Evolutionary conservation across 2,329 filamentous ascomycete genomes (phyloP), one percentile per base, ranked within the genome.

Genomic region (Gnomoniopsis sp.): DNA sequence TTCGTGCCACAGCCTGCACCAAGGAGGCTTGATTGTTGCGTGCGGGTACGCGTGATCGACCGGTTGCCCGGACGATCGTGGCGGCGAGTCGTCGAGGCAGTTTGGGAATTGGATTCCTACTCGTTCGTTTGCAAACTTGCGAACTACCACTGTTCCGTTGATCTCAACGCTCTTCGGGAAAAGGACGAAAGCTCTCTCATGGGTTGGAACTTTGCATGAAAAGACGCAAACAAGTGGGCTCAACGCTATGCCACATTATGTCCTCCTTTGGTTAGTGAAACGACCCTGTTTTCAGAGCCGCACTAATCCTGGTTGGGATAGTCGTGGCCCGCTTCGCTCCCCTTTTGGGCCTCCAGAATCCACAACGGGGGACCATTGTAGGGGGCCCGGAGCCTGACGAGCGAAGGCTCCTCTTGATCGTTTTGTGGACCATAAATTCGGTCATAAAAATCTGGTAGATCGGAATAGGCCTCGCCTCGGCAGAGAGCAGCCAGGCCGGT

Each of bases 231-330:
- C 17, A 8, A 11, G 50, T 53, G 50, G 50, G 50, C 15, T 22
- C 26, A 30, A 30, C 26, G 26, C 26, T 30, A 30, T 30, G 19
- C 34, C 36, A 19, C 14, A 46, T 26, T 23, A 23, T 48, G 12
- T 30, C 38, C 17, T 17, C 23, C 30, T 53, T 21, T 46, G 51
- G 38, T 43, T 46, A 53, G 51, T 46, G 41, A 53, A 46, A 53
- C 51, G 23, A 34, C n/a, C 22, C 41, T 41, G 23, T 8, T 34
- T 53, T 43, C 26, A 26, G 41, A 53, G 51, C 51, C 51, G 51
- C 51, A 53, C 51, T 53, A 53, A 43, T 19, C 51, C 51, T 46
- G 38, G 34, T 53, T 6, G 38, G 33, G 22, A 21, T n/a, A 44
- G 8, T n/a, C 15, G 15, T 3, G 41, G 3, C 43, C n/a, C 43